phyloP scores from a whole-genome alignment of 352 stramenopile genomes.

The Phytophthora hybrid region DNA sequence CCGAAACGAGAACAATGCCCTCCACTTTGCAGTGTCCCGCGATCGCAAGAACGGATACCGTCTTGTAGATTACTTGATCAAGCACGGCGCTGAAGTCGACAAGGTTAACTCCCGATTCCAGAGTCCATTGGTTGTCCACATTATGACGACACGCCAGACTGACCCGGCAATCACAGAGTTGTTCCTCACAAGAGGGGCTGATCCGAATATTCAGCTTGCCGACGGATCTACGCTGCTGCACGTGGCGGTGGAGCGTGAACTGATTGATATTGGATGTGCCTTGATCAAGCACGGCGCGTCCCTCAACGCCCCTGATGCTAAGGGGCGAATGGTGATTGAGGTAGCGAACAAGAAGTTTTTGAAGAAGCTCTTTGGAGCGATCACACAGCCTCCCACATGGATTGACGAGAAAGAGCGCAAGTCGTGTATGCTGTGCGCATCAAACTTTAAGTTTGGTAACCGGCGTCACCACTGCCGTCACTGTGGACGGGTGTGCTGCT shows the following conservation, averaged over 20 bases:
- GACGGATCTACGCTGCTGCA: slow-evolving; percentile 89
- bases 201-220: slow-evolving; percentile 75
- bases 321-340: slow-evolving; percentile 81
- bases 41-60: slow-evolving; percentile 86
- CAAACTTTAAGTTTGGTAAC: slow-evolving; percentile 82
- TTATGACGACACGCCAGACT: slow-evolving; percentile 88
- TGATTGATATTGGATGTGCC: slow-evolving; percentile 80
- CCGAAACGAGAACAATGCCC: slow-evolving; percentile 86
- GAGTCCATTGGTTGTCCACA: slow-evolving; percentile 81
- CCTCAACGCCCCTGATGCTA: slow-evolving; percentile 77
- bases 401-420: slow-evolving; percentile 81
- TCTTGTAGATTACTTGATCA: slow-evolving; percentile 86
- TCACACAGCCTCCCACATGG: slow-evolving; percentile 78
- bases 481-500: slow-evolving; percentile 87
- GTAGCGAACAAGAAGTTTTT: slow-evolving; percentile 83
- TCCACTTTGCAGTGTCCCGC: slow-evolving; percentile 85
- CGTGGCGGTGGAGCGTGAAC: slow-evolving; percentile 82
- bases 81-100: slow-evolving; percentile 83
- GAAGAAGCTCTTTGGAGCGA: slow-evolving; percentile 85
- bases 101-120: slow-evolving; percentile 88
- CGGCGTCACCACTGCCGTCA: slow-evolving; percentile 88
- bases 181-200: slow-evolving; percentile 69
- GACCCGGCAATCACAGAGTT: slow-evolving; percentile 82
- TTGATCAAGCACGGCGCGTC: slow-evolving; percentile 78
- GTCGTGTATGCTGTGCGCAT: slow-evolving; percentile 77